Percentiles rank a stretch among this genome's conserved stretches.
These are phyloP conservation scores for Torrubiella hemipterigena DNA, from an alignment of 2,329 filamentous ascomycete genomes.

Conservation along the genomic window DNA sequence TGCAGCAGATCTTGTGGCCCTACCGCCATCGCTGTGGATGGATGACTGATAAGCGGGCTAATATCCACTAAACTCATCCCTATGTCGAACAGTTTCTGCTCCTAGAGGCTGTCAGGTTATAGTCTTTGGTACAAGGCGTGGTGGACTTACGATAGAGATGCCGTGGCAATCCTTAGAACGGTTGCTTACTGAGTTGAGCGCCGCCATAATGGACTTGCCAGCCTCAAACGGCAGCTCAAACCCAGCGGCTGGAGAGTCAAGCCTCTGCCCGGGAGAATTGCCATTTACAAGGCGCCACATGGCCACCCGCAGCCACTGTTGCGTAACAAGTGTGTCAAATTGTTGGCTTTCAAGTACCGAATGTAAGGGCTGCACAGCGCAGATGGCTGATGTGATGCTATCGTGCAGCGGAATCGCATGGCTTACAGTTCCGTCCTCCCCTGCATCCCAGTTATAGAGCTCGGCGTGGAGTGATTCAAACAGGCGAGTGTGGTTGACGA, in stretches of 20 bases:
- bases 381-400: conserved; percentile 16
- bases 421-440: conserved; percentile 9
- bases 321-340: conserved; percentile 19
- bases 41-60: conserved; percentile 9
- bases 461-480: conserved; percentile 17
- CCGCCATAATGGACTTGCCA: conserved; percentile 15
- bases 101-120: conserved; percentile 9
- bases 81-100: conserved; percentile 20
- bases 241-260: background rate
- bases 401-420: conserved; percentile 12
- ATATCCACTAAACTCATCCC: conserved; percentile 17
- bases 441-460: conserved; percentile 17
- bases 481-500: conserved; percentile 18
- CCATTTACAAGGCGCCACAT: conserved; percentile 20
- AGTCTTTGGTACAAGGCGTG: background rate
- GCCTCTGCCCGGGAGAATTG: background rate
- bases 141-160: conserved; percentile 15
- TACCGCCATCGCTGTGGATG: conserved; percentile 10
- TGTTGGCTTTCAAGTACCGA: conserved; percentile 19
- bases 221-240: conserved; percentile 16
- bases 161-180: conserved; percentile 19
- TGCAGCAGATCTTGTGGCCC: conserved; percentile 16
- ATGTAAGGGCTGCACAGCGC: conserved; percentile 14
- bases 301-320: conserved; percentile 18
- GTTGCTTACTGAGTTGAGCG: conserved; percentile 12